Evolutionary conservation across 768 basidiomycete species (phyloP).

Genomic region (Amanita phalloides): DNA sequence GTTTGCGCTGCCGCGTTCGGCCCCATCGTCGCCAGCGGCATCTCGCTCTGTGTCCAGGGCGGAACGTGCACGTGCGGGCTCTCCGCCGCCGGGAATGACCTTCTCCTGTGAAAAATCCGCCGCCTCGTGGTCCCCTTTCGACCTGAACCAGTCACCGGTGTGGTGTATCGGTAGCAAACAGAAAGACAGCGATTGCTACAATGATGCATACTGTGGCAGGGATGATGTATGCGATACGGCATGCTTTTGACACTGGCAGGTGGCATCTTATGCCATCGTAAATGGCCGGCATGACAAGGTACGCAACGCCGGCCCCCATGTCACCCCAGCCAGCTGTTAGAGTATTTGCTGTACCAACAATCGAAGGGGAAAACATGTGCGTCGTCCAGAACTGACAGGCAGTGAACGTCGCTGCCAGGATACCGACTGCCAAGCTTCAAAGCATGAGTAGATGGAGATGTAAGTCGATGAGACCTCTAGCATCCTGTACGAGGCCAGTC

Average conservation of each 20-base stretch:
- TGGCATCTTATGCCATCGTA: background rate
- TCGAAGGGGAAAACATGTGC: slow-evolving; percentile 42
- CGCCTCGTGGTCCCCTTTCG: background rate
- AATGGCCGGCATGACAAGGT: slow-evolving; percentile 1
- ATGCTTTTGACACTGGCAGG: slow-evolving; percentile 14
- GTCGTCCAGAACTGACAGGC: slow-evolving; percentile 55
- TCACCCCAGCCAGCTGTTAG: slow-evolving; percentile 48
- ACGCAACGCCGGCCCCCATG: slow-evolving; percentile 10
- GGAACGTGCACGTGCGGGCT: too few species aligned
- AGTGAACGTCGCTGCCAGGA: slow-evolving; percentile 31
- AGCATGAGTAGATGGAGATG: too few species aligned
- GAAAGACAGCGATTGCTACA: background rate
- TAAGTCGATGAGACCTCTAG: too few species aligned
- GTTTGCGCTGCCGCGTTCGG: too few species aligned
- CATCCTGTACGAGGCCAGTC: too few species aligned
- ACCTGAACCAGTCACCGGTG: background rate
- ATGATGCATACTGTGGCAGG: background rate
- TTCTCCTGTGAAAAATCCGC: background rate
- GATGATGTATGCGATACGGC: slow-evolving; percentile 15
- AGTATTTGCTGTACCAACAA: slow-evolving; percentile 36
- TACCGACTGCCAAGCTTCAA: too few species aligned
- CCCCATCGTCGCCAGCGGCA: too few species aligned
- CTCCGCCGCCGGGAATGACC: background rate
- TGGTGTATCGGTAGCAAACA: slow-evolving; percentile 1
- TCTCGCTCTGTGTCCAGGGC: too few species aligned